Evolutionary conservation across 2,329 filamentous ascomycete species (phyloP), one percentile per base, ranked within the genome.

Genomic region (Talaromyces atroroseus): DNA sequence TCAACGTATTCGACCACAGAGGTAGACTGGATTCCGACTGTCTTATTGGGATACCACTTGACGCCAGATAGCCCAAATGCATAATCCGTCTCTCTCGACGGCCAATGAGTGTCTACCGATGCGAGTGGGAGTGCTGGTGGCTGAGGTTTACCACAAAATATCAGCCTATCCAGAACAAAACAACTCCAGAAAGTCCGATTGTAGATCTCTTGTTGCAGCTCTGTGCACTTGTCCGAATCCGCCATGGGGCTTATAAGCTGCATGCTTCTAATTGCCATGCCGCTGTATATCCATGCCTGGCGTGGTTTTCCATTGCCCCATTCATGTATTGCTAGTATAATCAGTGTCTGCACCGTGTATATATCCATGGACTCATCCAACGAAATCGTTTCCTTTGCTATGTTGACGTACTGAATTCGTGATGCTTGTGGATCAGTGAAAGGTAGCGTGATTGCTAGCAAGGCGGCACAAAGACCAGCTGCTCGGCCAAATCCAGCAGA

Each of bases 141-240:
- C 65, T 68, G 65, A 18, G 62, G 61, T 61, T 69, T 75, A 0
- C 74, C 74, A 1, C 73, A 76, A 38, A 74, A 74, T 38, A 78
- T 68, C 51, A 76, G 71, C 10, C 75, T 72, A 56, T 77, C 75
- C 66, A 78, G 72, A 29, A 78, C 70, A 53, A 76, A 77, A 58
- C 76, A 78, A 0, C 70, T 70, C 76, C 76, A 78, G 45, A 75
- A 76, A 0, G 75, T 76, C 1, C 75, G 62, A 2, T 71, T 74
- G 38, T 75, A 68, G 3, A 72, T 68, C 20, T 63, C 62, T 34
- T 51, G 40, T 16, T 61, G 58, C 0, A 71, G 67, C 0, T 64
- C 60, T 3, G 65, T 62, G 40, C 32, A 61, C 26, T 68, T 58
- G 2, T 62, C 58, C 21, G 60, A 54, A 2, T 61, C 34, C 60